phyloP scores from a whole-genome alignment of 2,329 filamentous ascomycete species.

The Epichloe bromicola region DNA sequence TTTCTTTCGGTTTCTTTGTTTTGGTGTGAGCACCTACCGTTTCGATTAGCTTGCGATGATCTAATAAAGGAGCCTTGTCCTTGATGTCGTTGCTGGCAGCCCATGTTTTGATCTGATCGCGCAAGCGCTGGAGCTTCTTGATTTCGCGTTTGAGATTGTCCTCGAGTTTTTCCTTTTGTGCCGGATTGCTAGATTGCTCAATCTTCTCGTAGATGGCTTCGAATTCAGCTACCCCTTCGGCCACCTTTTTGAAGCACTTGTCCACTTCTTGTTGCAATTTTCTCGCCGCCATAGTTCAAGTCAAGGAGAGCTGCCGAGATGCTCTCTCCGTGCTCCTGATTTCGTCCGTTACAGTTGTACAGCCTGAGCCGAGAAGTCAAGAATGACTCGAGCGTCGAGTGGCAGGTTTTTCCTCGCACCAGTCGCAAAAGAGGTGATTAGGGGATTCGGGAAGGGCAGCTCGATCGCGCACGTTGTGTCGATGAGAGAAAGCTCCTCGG shows the following conservation, averaged over 20 bases:
- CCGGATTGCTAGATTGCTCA: conserved; percentile 76
- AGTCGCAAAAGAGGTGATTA: not conserved
- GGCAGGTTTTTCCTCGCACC: not conserved
- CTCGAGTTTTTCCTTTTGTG: conserved; percentile 96
- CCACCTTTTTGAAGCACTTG: conserved; percentile 98
- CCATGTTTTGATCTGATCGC: conserved; percentile 99
- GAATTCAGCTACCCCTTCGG: conserved; percentile 83
- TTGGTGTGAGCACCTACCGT: conserved; percentile 49
- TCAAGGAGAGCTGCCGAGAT: not conserved
- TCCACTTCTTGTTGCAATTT: conserved; percentile 98
- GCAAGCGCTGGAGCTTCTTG: conserved; percentile 95
- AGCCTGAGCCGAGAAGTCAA: not conserved
- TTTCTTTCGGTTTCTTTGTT: not conserved
- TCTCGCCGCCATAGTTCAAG: conserved; percentile 68
- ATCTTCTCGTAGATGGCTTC: conserved; percentile 98
- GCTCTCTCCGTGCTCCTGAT: not conserved
- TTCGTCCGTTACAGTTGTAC: not conserved
- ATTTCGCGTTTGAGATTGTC: conserved; percentile 98
- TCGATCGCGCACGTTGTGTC: not conserved
- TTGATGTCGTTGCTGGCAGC: conserved; percentile 97
- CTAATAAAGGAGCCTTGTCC: conserved; percentile 90
- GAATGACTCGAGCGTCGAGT: not conserved
- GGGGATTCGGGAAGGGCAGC: not conserved
- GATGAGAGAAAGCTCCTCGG: not conserved
- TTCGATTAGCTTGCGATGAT: conserved; percentile 93